These are phyloP conservation scores for Lactarius sanguifluus DNA, from an alignment of 768 basidiomycete genomes.

Conservation along the genomic window DNA sequence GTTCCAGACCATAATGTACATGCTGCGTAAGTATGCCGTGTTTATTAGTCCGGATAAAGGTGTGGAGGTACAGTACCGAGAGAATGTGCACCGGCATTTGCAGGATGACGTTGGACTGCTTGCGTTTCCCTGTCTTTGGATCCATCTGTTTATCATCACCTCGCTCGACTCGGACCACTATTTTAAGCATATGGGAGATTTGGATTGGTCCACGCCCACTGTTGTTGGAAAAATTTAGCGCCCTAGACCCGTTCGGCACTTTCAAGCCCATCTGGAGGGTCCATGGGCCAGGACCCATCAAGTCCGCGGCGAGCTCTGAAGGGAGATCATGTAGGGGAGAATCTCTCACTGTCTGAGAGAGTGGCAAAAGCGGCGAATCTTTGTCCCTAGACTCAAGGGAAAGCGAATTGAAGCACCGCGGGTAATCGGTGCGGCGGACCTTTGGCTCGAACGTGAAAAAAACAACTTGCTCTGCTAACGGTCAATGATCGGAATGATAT, in stretches of 20 bases:
- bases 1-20: neutral
- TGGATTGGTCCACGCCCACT: constrained; percentile 75
- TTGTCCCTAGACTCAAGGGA: constrained; percentile 13
- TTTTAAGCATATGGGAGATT: constrained; percentile 76
- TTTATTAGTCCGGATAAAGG: neutral
- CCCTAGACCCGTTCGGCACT: constrained; percentile 60
- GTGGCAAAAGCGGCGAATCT: constrained; percentile 53
- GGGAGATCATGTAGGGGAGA: constrained; percentile 68
- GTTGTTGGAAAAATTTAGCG: constrained; percentile 74
- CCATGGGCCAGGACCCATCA: constrained; percentile 48
- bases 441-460: constrained; percentile 72
- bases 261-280: constrained; percentile 64
- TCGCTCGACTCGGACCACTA: constrained; percentile 79
- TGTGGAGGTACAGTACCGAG: constrained; percentile 55
- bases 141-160: constrained; percentile 69
- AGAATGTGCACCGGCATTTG: constrained; percentile 85
- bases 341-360: constrained; percentile 61
- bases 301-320: constrained; percentile 38
- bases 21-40: neutral
- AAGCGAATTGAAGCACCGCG: constrained; percentile 30
- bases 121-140: constrained; percentile 66
- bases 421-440: constrained; percentile 66
- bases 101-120: constrained; percentile 84
- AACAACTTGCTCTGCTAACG: constrained; percentile 68
- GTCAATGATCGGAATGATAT: neutral